A percentile compares a stretch with the other conserved stretches of the same genome.
phyloP scores from a whole-genome alignment of 345 rosid genomes.

The Melaleuca quinquenervia region DNA sequence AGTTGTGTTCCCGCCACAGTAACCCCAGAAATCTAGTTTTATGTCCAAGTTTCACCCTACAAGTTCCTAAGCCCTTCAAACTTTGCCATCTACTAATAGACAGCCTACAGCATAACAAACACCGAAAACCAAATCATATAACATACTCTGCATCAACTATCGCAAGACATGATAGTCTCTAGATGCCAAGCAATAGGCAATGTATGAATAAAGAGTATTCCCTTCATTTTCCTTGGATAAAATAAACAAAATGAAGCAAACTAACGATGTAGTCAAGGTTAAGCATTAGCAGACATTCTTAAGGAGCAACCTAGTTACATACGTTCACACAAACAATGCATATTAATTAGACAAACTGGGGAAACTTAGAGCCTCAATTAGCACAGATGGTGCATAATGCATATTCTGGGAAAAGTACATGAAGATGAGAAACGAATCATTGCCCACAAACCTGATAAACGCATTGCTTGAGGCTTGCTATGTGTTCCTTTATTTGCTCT shows the following conservation, averaged over 20 bases:
- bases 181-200: not conserved
- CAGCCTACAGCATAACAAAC: not conserved
- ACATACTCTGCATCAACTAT: not conserved
- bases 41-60: not conserved
- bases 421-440: not conserved
- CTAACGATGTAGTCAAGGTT: not conserved
- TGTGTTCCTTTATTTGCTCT: conserved; percentile 81
- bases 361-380: not conserved
- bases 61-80: not conserved
- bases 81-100: not conserved
- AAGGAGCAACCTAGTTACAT: not conserved
- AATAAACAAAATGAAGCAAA: not conserved
- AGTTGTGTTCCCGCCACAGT: not conserved
- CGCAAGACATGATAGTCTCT: not conserved
- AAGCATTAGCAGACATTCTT: not conserved
- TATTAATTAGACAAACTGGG: not conserved
- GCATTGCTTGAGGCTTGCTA: conserved; percentile 72
- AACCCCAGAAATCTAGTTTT: not conserved
- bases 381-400: not conserved
- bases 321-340: not conserved
- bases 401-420: not conserved
- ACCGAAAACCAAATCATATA: not conserved
- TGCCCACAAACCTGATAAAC: conserved; percentile 57
- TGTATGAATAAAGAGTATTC: not conserved
- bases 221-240: not conserved